Base-by-base conservation (phyloP, 2,329 filamentous ascomycete species). In the Sclerotinia minor region DNA sequence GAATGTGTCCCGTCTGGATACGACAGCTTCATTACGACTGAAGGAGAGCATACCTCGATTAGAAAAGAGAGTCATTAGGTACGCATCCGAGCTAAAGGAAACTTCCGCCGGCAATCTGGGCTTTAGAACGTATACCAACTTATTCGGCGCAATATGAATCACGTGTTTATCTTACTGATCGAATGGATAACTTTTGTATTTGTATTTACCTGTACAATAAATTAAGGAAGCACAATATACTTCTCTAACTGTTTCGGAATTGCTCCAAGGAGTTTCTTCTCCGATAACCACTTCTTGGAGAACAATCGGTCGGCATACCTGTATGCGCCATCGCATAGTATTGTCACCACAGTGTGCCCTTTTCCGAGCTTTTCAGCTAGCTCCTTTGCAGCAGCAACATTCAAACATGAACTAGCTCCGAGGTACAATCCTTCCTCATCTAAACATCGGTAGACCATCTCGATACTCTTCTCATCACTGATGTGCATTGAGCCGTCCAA, bases 381-480 rank as follows among this genome's bases (percentile, higher is more conserved):
- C 80, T 98, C 92, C 81, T 94, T 92, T 21, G 95, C 95, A 1
- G 95, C 95, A 8, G 94, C 95, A 19, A 99, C 95, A 77, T 99
- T 99, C 75, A 99, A 82, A 69, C 92, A 91, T 32, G 92, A 96
- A 81, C 92, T 97, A 49, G 95, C 95, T 71, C 95, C 95, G 2
- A 99, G 84, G 79, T 99, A 99, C 64, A 99, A 81, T 2, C 95
- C 95, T 78, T 99, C 95, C 80, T 98, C 93, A 76, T 98, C 94
- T 71, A 99, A 83, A 77, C 94, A 97, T 72, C 94, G 84, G 82
- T 98, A 99, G 55, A 99, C 92, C 95, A 97, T 98, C 80, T 92
- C 92, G 73, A 99, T 94, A 75, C 89, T 96, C 86, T 96, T 94
- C 82, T 95, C 93, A 77, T 99, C 95, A 70, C 87, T 85, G 73